Percentiles rank a stretch among this genome's conserved stretches.
phyloP scores from a whole-genome alignment of 1,284 basidiomycete species.

The Moniliophthora roreri region DNA sequence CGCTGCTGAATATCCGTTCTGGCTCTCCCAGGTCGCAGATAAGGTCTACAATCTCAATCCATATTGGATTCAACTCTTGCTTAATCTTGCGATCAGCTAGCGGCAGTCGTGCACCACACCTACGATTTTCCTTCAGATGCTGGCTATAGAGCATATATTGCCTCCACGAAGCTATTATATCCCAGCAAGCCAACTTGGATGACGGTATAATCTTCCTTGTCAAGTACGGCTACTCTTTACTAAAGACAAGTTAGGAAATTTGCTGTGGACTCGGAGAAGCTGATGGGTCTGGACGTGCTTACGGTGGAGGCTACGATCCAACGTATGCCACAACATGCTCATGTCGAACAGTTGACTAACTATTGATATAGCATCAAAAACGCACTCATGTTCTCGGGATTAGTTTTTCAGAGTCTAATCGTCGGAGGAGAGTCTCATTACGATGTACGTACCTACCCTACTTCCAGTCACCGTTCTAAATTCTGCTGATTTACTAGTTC shows the following conservation, averaged over 20 bases:
- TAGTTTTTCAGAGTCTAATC: constrained; percentile 37
- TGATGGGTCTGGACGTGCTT: constrained; percentile 32
- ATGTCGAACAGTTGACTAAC: not conserved
- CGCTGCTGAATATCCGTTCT: constrained; percentile 29
- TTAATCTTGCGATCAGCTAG: constrained; percentile 21
- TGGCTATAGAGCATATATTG: constrained; percentile 29
- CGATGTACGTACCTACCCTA: constrained; percentile 25
- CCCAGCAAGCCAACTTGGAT: constrained; percentile 35
- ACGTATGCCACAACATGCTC: constrained; percentile 22
- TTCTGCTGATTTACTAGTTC: constrained; percentile 23
- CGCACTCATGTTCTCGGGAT: constrained; percentile 35
- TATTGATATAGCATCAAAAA: constrained; percentile 30
- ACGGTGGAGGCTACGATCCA: constrained; percentile 34
- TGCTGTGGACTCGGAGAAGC: constrained; percentile 35
- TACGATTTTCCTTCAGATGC: constrained; percentile 38
- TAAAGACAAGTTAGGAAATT: constrained; percentile 26
- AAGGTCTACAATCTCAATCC: constrained; percentile 21
- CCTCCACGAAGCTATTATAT: constrained; percentile 21
- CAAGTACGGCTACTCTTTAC: not conserved
- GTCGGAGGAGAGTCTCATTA: constrained; percentile 35
- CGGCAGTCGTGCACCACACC: constrained; percentile 35
- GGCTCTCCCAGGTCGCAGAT: constrained; percentile 32
- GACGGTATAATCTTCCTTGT: constrained; percentile 26
- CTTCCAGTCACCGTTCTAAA: not conserved
- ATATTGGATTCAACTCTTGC: not conserved